A percentile compares a stretch with the other conserved stretches of the same genome.
These are phyloP conservation scores for Raphanus hybrid DNA, from an alignment of 441 rosid species.

Conservation along the genomic window DNA sequence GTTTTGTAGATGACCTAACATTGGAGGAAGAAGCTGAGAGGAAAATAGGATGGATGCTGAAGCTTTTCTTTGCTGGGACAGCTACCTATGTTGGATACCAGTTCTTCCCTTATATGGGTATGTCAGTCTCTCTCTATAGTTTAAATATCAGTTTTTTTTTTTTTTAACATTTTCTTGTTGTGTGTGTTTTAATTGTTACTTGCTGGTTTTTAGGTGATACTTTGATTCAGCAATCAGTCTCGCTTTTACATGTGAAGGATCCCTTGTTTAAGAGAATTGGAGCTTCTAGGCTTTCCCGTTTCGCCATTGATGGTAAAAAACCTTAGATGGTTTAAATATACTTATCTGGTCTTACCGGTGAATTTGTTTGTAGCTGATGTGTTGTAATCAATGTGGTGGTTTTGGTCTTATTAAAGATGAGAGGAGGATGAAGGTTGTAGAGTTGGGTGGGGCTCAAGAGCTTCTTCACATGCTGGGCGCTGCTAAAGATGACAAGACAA, in stretches of 20 bases:
- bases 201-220: slow-evolving; percentile 68
- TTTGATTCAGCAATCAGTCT: slow-evolving; percentile 80
- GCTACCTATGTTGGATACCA: slow-evolving; percentile 76
- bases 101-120: slow-evolving; percentile 92
- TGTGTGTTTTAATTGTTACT: slow-evolving; percentile 14
- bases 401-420: slow-evolving; percentile 52
- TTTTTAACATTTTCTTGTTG: not conserved
- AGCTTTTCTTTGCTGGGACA: slow-evolving; percentile 79
- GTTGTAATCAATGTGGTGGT: slow-evolving; percentile 2
- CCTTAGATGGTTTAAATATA: not conserved
- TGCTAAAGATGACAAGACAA: slow-evolving; percentile 83
- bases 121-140: slow-evolving; percentile 26
- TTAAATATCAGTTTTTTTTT: not conserved
- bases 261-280: slow-evolving; percentile 91
- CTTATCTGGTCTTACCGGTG: not conserved
- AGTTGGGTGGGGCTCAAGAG: slow-evolving; percentile 88
- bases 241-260: slow-evolving; percentile 89
- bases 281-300: slow-evolving; percentile 87
- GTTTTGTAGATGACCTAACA: slow-evolving; percentile 58
- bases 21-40: slow-evolving; percentile 89
- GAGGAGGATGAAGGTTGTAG: slow-evolving; percentile 89
- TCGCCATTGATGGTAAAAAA: slow-evolving; percentile 77
- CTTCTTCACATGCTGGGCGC: slow-evolving; percentile 73
- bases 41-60: slow-evolving; percentile 88
- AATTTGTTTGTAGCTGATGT: slow-evolving; percentile 9